Conservation (phyloP, 2,329 filamentous ascomycete species). For the Colletotrichum liriopes region DNA sequence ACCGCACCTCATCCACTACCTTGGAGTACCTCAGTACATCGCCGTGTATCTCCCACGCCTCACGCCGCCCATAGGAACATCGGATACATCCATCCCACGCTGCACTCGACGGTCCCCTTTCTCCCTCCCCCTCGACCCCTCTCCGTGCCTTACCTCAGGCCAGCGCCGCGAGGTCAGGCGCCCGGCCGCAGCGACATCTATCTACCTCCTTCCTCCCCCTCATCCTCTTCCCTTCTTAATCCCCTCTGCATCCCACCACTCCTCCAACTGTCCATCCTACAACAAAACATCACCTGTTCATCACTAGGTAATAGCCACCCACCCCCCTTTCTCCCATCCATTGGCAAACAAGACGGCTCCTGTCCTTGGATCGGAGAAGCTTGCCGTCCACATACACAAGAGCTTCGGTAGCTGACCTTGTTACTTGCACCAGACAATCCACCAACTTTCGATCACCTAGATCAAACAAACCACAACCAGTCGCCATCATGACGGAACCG, state of each 20-base stretch:
- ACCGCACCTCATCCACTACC: not conserved
- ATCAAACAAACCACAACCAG: conserved; percentile 27
- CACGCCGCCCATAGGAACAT: not conserved
- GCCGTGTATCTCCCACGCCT: conserved; percentile 7
- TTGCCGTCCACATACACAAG: not conserved
- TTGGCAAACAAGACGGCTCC: conserved; percentile 10
- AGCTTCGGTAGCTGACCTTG: conserved; percentile 23
- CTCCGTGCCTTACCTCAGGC: conserved; percentile 25
- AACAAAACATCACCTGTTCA: conserved; percentile 29
- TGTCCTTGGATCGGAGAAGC: conserved; percentile 6
- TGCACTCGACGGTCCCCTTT: conserved; percentile 8
- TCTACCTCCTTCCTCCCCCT: conserved; percentile 25
- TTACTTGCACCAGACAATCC: conserved; percentile 9
- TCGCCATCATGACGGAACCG: conserved; percentile 64
- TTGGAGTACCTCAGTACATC: conserved; percentile 9
- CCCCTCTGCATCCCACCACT: conserved; percentile 36
- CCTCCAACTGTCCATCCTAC: conserved; percentile 21
- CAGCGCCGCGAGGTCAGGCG: conserved; percentile 31
- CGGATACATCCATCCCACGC: conserved; percentile 13
- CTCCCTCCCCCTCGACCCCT: conserved; percentile 22
- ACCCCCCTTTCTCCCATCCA: not conserved
- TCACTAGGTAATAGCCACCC: conserved; percentile 30
- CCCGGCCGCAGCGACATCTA: conserved; percentile 34
- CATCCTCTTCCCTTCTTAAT: conserved; percentile 31
- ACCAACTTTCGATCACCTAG: conserved; percentile 16